These are phyloP conservation scores for Lizanozyma gosingica DNA, from an alignment of 1,139 yeast genomes.

Conservation along the genomic window DNA sequence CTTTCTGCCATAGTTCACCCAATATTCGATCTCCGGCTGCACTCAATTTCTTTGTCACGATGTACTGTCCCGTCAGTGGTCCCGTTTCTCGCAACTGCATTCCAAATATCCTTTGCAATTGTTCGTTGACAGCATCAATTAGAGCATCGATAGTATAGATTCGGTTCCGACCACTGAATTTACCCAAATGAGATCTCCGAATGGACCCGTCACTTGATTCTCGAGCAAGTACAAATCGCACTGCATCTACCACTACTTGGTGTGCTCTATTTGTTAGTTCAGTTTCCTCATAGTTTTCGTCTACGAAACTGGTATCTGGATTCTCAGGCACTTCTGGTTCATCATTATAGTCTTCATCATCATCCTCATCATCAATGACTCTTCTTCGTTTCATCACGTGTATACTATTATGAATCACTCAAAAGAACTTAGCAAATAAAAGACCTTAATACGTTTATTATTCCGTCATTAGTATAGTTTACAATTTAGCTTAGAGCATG, in stretches of 20 bases:
- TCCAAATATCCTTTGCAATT: conserved; percentile 23
- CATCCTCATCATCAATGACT: background rate
- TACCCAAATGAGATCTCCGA: background rate
- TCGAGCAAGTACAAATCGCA: background rate
- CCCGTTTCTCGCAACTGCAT: conserved; percentile 13
- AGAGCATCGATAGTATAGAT: background rate
- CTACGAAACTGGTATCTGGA: background rate
- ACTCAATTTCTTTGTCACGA: conserved; percentile 1
- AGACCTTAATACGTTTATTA: too few relatives aligned
- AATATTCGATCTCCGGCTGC: conserved; percentile 3
- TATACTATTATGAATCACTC: too few relatives aligned
- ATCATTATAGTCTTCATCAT: background rate
- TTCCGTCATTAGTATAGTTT: too few relatives aligned
- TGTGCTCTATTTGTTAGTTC: background rate
- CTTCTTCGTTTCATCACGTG: background rate
- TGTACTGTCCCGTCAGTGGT: conserved; percentile 3
- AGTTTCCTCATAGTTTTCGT: background rate
- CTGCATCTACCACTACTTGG: background rate
- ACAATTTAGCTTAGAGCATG: too few relatives aligned
- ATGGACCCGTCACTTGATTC: background rate
- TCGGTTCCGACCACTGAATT: background rate
- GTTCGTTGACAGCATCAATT: background rate
- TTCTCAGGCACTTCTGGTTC: background rate
- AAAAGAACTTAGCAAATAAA: too few relatives aligned
- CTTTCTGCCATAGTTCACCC: conserved; percentile 12